phyloP scores from a whole-genome alignment of 148 eudicot genomes.

The Amaranthus cruentus region DNA sequence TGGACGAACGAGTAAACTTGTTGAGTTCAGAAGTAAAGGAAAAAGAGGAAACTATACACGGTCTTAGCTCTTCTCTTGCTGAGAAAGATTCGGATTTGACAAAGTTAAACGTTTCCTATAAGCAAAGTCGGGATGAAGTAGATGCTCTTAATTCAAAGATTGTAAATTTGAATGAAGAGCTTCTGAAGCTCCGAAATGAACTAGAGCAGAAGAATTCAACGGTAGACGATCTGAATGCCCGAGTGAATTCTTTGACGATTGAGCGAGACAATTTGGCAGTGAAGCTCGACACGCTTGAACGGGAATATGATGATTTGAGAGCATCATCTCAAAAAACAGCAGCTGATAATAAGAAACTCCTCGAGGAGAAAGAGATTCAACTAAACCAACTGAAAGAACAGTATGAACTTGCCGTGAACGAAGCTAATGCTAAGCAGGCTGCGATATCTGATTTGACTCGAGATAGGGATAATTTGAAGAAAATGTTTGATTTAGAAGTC shows the following conservation, averaged over 20 bases:
- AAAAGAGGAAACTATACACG: constrained; percentile 50
- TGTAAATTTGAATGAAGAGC: constrained; percentile 35
- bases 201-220: constrained; percentile 41
- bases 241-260: constrained; percentile 34
- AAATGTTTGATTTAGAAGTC: constrained; percentile 39
- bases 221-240: constrained; percentile 42
- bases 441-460: constrained; percentile 46
- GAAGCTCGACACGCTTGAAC: constrained; percentile 34
- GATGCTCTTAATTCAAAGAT: constrained; percentile 37
- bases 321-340: constrained; percentile 38
- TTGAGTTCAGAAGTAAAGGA: constrained; percentile 55
- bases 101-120: constrained; percentile 30
- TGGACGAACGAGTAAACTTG: constrained; percentile 56
- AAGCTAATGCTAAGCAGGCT: constrained; percentile 37
- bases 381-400: constrained; percentile 43
- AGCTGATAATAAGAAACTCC: constrained; percentile 47
- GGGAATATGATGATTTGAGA: constrained; percentile 45
- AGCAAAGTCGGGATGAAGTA: constrained; percentile 42
- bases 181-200: constrained; percentile 41
- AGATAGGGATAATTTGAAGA: constrained; percentile 48
- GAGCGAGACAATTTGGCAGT: constrained; percentile 43
- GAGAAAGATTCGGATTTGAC: constrained; percentile 48
- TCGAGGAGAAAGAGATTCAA: constrained; percentile 46
- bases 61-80: constrained; percentile 42
- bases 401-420: constrained; percentile 31